Base-by-base conservation (phyloP, 768 basidiomycete genomes). In the Agrocybe praecox region DNA sequence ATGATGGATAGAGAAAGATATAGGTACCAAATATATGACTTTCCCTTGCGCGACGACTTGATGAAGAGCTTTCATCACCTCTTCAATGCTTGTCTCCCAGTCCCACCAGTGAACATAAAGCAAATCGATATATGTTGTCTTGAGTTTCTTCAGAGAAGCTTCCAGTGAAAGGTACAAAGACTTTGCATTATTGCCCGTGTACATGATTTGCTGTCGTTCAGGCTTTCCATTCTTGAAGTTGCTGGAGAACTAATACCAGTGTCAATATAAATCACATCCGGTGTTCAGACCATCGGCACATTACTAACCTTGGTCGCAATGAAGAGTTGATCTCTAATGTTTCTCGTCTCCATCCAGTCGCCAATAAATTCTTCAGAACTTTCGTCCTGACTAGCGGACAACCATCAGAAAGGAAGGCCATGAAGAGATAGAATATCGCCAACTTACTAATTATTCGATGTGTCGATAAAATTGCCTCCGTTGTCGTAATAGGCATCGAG, bases 21-120 rank as follows among this genome's bases (percentile, higher is more conserved):
- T 11, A n/a, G 67, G 55, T 59, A 74, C 74, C 15, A 74, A 66
- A 61, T 80, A 81, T 4, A 80, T 64, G 4, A 85, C 81, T 60
- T 85, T 83, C 17, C 84, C 79, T 29, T 72, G 63, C 8, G 65
- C 67, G 33, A 87, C 80, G 33, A 87, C 74, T n/a, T 74, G 68
- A 58, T 87, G 80, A 6, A 87, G 69, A 9, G 73, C 67, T 40
- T 76, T 74, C 83, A 87, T 84, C 43, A 86, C 69, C 66, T 88
- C 85, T 62, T 81, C 78, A 46, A 86, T 73, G 6, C 73, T 70
- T 6, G 81, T 82, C 15, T 74, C 67, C 56, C 71, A 82, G 60
- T 85, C 84, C 83, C 82, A 81, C 68, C 70, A 78, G 52, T 80
- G 76, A 3, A 79, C 40, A 61, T 80, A 79, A 12, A 80, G 65